Evolutionary conservation across 345 rosid genomes (phyloP).

Genomic region (Lepidium aucheri): DNA sequence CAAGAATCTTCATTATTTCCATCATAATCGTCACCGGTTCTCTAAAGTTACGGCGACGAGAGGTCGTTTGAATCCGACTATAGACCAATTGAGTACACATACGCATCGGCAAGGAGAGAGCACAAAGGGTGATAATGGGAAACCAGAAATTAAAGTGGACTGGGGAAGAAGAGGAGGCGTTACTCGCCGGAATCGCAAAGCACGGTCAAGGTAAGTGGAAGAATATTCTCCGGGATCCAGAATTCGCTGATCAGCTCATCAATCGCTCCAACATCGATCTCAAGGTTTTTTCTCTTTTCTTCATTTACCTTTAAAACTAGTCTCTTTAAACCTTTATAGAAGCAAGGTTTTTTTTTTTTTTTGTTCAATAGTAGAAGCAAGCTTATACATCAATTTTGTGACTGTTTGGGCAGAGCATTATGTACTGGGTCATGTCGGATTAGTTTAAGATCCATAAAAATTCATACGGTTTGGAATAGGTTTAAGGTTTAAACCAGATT

Average conservation of each 20-base stretch:
- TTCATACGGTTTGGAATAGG: neutral
- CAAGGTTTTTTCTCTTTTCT: conserved; percentile 42
- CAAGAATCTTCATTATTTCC: too few species aligned
- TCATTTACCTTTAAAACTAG: neutral
- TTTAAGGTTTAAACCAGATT: neutral
- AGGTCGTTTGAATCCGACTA: neutral
- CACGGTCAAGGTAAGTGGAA: conserved; percentile 84
- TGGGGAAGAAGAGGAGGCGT: conserved; percentile 65
- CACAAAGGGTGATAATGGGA: conserved; percentile 39
- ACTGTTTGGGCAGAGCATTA: neutral
- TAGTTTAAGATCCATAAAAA: neutral
- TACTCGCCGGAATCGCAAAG: conserved; percentile 60
- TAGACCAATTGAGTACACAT: neutral
- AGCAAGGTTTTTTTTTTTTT: too few species aligned
- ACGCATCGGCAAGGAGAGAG: neutral
- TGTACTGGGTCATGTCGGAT: neutral
- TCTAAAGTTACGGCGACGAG: neutral
- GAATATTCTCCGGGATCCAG: conserved; percentile 74
- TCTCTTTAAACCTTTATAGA: neutral
- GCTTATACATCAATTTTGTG: neutral
- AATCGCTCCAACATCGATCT: conserved; percentile 85
- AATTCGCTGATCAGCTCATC: conserved; percentile 49
- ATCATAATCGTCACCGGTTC: too few species aligned
- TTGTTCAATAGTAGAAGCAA: too few species aligned
- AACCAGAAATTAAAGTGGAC: conserved; percentile 84